Conservation (phyloP, 2,329 filamentous ascomycete genomes). For the Aspergillus sojae region DNA sequence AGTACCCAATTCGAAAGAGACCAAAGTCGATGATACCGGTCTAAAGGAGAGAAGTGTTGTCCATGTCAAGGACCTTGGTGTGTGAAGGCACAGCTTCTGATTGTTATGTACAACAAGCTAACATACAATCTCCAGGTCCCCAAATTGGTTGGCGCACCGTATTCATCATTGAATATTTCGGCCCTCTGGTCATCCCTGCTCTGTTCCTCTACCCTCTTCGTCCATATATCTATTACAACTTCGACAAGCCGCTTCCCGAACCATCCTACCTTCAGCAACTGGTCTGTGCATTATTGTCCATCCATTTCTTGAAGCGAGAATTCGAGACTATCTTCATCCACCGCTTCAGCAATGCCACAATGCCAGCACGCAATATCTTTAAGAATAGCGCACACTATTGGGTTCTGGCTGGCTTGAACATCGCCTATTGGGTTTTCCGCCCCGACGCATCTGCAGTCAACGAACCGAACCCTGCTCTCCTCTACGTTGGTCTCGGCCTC, state of each 20-base stretch:
- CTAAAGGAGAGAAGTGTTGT: slow-evolving; percentile 64
- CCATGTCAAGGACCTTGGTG: slow-evolving; percentile 92
- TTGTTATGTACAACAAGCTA: slow-evolving; percentile 17
- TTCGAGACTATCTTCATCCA: slow-evolving; percentile 92
- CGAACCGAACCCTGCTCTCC: slow-evolving; percentile 54
- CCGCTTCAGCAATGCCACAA: slow-evolving; percentile 91
- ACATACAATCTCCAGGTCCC: slow-evolving; percentile 60
- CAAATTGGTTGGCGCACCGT: slow-evolving; percentile 93
- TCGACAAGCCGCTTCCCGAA: slow-evolving; percentile 48
- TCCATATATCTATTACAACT: slow-evolving; percentile 68
- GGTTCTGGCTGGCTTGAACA: slow-evolving; percentile 75
- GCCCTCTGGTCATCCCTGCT: slow-evolving; percentile 84
- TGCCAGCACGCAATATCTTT: slow-evolving; percentile 89
- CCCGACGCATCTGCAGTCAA: slow-evolving; percentile 68
- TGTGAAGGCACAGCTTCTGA: slow-evolving; percentile 25
- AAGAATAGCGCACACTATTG: slow-evolving; percentile 97
- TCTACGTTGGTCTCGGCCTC: slow-evolving; percentile 69
- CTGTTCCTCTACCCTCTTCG: slow-evolving; percentile 71
- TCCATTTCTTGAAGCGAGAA: slow-evolving; percentile 95
- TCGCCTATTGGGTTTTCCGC: slow-evolving; percentile 82
- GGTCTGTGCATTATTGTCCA: slow-evolving; percentile 70
- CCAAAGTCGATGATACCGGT: slow-evolving; percentile 58
- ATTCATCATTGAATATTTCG: slow-evolving; percentile 92
- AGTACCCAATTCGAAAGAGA: slow-evolving; percentile 56
- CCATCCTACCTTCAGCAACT: slow-evolving; percentile 72